Evolutionary conservation across 2,329 filamentous ascomycete genomes (phyloP), one percentile per base, ranked within the genome.

Genomic region (Triangularia setosa): DNA sequence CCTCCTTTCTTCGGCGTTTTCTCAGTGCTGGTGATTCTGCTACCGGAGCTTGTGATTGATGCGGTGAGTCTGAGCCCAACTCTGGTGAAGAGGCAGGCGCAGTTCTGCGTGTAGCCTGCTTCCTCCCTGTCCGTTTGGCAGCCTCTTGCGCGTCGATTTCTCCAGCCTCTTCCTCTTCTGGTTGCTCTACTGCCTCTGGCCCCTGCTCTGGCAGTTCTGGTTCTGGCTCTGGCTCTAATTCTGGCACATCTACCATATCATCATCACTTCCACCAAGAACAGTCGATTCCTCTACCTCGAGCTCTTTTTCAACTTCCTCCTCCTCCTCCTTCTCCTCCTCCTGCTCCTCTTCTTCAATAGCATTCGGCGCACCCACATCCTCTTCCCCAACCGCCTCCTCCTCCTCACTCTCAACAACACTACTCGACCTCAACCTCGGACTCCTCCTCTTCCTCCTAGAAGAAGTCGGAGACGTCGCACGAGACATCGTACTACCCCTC

Each of bases 61-160:
- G 18, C 24, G 48, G 64, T 2, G 65, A 70, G 12, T 74, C 73
- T 0, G 77, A 77, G 11, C 79, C 78, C 2, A 79, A 73, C 54
- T 82, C 80, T 1, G 79, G 78, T 0, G 81, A 81, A 2, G 69
- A 73, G n/a, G 73, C 74, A 24, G 72, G 73, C 2, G 72, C 65
- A 64, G 77, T 79, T 14, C 71, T 69, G 52, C 80, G 77, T 2
- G 74, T 75, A 48, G n/a, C 5, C 1, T 81, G 79, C 67, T 83
- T 84, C 60, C 72, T 76, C 6, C 79, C 77, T 7, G 83, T 70
- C 0, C 64, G 68, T 61, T 72, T 69, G 2, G 82, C 81, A 3
- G 80, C 79, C 67, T 83, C 79, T 4, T 71, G 66, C 2, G 73
- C 78, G 40, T 76, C 73, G 16, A 84, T 77, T 56, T 82, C 79